Percentiles rank a stretch among this genome's conserved stretches.
phyloP scores from a whole-genome alignment of 345 rosid genomes.

The Sonneratia alba region DNA sequence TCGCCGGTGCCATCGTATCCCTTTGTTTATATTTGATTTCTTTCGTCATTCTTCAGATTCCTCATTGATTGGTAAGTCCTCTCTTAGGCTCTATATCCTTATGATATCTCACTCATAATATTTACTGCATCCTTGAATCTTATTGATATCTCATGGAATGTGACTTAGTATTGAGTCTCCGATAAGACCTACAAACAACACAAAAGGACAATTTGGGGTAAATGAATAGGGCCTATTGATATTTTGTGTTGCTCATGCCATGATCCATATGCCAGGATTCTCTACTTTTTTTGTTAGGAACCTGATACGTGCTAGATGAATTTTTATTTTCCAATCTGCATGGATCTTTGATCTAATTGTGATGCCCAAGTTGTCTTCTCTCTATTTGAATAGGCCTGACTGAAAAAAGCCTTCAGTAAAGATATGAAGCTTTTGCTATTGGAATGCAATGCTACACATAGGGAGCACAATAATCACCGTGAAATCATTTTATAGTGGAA shows the following conservation, averaged over 20 bases:
- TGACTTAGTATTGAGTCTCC: neutral
- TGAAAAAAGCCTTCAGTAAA: neutral
- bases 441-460: neutral
- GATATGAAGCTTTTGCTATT: neutral
- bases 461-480: neutral
- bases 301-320: neutral
- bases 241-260: no score
- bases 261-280: no score
- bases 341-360: neutral
- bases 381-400: neutral
- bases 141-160: neutral
- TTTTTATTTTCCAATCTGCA: neutral
- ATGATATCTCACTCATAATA: neutral
- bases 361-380: neutral
- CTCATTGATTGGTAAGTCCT: slow-evolving; percentile 46
- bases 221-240: neutral
- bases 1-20: slow-evolving; percentile 55
- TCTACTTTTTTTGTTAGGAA: neutral
- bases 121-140: neutral
- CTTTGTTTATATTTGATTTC: slow-evolving; percentile 56
- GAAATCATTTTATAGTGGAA: neutral
- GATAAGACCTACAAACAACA: neutral
- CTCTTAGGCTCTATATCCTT: neutral
- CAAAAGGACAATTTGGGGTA: no score
- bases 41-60: slow-evolving; percentile 69